Percentiles rank a stretch among this genome's conserved stretches.
Conservation (phyloP, 805 yeast species). For the Metschnikowia borealis region DNA sequence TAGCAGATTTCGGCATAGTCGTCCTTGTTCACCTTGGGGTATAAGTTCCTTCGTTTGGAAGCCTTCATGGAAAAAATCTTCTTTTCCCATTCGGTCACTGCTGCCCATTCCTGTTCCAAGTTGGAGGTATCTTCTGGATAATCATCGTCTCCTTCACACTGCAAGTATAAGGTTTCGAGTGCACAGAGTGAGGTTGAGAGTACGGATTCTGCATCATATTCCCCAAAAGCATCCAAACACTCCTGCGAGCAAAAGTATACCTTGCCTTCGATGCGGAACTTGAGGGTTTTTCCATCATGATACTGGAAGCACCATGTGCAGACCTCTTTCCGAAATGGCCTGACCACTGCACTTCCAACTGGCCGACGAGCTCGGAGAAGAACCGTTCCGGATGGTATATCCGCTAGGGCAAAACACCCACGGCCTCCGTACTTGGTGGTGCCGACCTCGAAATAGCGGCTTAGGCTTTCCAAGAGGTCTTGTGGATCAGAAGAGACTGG, state of each 20-base stretch:
- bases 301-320: slow-evolving; percentile 53
- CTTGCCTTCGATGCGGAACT: slow-evolving; percentile 29
- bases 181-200: slow-evolving; percentile 33
- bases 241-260: slow-evolving; percentile 49
- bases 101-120: slow-evolving; percentile 34
- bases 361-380: slow-evolving; percentile 41
- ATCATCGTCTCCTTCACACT: slow-evolving; percentile 23
- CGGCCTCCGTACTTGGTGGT: slow-evolving; percentile 53
- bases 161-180: slow-evolving; percentile 30
- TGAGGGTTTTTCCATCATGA: slow-evolving; percentile 45
- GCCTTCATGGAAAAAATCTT: slow-evolving; percentile 29
- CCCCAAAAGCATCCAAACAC: slow-evolving; percentile 38
- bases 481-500: not conserved
- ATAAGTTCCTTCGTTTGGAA: slow-evolving; percentile 27
- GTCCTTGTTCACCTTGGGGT: slow-evolving; percentile 46
- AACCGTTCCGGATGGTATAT: slow-evolving; percentile 39
- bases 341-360: slow-evolving; percentile 44
- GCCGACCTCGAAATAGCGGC: slow-evolving; percentile 26
- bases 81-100: slow-evolving; percentile 35
- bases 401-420: slow-evolving; percentile 49
- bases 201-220: slow-evolving; percentile 33
- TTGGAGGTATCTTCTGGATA: slow-evolving; percentile 7
- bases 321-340: slow-evolving; percentile 59
- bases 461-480: slow-evolving; percentile 8
- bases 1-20: slow-evolving; percentile 52